phyloP scores from a whole-genome alignment of 2,329 filamentous ascomycete genomes.

The Trichoderma polysporum region DNA sequence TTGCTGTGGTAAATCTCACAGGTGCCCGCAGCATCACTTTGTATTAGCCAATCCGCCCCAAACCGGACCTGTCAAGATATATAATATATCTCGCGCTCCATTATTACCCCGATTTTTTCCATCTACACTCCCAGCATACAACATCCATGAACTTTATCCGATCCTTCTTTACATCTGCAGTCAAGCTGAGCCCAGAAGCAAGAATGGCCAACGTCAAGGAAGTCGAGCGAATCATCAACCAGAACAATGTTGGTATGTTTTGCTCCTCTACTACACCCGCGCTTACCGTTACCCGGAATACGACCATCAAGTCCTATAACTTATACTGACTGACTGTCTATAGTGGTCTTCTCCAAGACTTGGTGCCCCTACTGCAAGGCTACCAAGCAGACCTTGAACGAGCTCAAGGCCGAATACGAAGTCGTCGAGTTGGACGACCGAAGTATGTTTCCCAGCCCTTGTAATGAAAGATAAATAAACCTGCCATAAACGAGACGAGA shows the following conservation, averaged over 20 bases:
- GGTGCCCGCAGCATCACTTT: neutral
- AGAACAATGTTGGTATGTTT: slow-evolving; percentile 75
- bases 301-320: too few species aligned
- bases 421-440: slow-evolving; percentile 82
- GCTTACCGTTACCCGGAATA: too few species aligned
- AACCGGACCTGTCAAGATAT: neutral
- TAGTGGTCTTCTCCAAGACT: slow-evolving; percentile 93
- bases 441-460: slow-evolving; percentile 58
- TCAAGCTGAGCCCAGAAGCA: slow-evolving; percentile 54
- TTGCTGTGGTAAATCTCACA: slow-evolving; percentile 1
- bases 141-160: slow-evolving; percentile 65
- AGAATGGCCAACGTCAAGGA: slow-evolving; percentile 85
- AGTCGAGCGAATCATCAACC: slow-evolving; percentile 81
- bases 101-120: neutral
- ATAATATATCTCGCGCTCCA: neutral
- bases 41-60: neutral
- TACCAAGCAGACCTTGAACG: slow-evolving; percentile 72
- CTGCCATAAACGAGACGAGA: neutral
- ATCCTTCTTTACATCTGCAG: slow-evolving; percentile 65
- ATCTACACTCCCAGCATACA: neutral
- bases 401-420: slow-evolving; percentile 69
- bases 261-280: too few species aligned
- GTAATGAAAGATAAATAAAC: neutral
- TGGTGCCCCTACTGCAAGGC: slow-evolving; percentile 91
- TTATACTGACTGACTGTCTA: neutral